phyloP scores from a whole-genome alignment of 495 filamentous ascomycete genomes.

The Penicillium riverlandense region DNA sequence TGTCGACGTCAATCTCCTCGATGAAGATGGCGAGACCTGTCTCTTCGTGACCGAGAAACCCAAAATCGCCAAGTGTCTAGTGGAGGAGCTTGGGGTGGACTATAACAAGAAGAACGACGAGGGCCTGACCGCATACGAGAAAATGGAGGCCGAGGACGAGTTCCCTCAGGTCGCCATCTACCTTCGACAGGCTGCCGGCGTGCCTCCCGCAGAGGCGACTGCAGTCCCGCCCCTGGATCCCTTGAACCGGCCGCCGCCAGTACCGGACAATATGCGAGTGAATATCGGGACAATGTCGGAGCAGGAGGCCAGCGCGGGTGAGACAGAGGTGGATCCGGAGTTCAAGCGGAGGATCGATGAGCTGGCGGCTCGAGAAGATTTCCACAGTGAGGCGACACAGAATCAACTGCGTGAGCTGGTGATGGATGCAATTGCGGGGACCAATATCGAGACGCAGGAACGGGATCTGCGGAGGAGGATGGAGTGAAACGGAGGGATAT shows the following conservation, averaged over 20 bases:
- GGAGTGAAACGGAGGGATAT: slow-evolving; percentile 29
- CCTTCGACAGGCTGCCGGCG: slow-evolving; percentile 43
- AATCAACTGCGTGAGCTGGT: slow-evolving; percentile 60
- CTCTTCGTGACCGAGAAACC: slow-evolving; percentile 78
- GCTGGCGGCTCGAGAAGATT: slow-evolving; percentile 64
- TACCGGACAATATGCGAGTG: slow-evolving; percentile 60
- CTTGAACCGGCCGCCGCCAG: slow-evolving; percentile 40
- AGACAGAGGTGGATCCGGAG: slow-evolving; percentile 54
- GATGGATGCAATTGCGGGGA: slow-evolving; percentile 57
- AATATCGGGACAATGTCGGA: slow-evolving; percentile 62
- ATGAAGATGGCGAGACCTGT: slow-evolving; percentile 87
- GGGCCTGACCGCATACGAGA: slow-evolving; percentile 62
- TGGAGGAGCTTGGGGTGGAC: slow-evolving; percentile 76
- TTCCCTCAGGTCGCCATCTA: slow-evolving; percentile 64
- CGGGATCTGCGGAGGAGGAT: slow-evolving; percentile 56
- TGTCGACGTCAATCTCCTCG: slow-evolving; percentile 69
- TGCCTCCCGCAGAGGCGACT: slow-evolving; percentile 13
- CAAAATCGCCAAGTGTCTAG: slow-evolving; percentile 63
- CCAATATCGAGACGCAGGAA: slow-evolving; percentile 41
- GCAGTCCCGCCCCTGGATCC: slow-evolving; percentile 16
- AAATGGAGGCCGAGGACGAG: slow-evolving; percentile 63
- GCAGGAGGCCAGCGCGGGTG: slow-evolving; percentile 40
- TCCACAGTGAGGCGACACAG: slow-evolving; percentile 63
- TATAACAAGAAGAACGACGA: slow-evolving; percentile 53
- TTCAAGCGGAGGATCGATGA: slow-evolving; percentile 71